Base-by-base conservation (phyloP, 225 moss, liverwort and hornwort genomes). In the Neckera pumila region DNA sequence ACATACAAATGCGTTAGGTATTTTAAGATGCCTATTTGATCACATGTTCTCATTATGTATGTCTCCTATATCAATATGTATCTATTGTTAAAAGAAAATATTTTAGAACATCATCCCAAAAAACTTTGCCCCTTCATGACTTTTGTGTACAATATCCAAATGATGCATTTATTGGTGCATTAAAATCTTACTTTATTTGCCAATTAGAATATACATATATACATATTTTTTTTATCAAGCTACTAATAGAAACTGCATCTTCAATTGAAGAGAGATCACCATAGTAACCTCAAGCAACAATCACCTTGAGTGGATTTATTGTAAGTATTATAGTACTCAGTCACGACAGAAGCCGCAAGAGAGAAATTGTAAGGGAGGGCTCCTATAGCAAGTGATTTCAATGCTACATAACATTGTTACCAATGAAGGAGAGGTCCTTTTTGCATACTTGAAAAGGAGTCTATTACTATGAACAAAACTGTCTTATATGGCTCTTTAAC, bases 1-100 rank as follows among this genome's bases (percentile, higher is more conserved):
- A 6, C 12, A 20, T 3, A 3, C 36, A 11, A n/a, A 67, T 67
- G 67, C 2, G 0, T 1, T 1, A 36, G 2, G 19, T n/a, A 6
- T 20, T 6, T 66, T 6, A 20, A 11, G 20, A 33, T 3, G 1
- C 22, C 21, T 1, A 19, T n/a, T n/a, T n/a, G 2, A 67, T n/a
- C 1, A 67, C 0, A n/a, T 67, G 22, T n/a, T n/a, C 21, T n/a
- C n/a, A 67, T 12, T n/a, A n/a, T 12, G 1, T 69, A 31, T 8
- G 31, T 63, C 8, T 63, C 11, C 63, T 63, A 31, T 6, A 60
- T 11, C 7, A 67, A 60, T 3, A n/a, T n/a, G n/a, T n/a, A n/a
- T n/a, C n/a, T n/a, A n/a, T n/a, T n/a, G n/a, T n/a, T n/a, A n/a
- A n/a, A 60, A 18, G 18, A 56, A 56, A 18, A 56, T 56, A 34